Evolutionary conservation across 163 green algal species (phyloP).

Genomic region (Picocystis sp.): DNA sequence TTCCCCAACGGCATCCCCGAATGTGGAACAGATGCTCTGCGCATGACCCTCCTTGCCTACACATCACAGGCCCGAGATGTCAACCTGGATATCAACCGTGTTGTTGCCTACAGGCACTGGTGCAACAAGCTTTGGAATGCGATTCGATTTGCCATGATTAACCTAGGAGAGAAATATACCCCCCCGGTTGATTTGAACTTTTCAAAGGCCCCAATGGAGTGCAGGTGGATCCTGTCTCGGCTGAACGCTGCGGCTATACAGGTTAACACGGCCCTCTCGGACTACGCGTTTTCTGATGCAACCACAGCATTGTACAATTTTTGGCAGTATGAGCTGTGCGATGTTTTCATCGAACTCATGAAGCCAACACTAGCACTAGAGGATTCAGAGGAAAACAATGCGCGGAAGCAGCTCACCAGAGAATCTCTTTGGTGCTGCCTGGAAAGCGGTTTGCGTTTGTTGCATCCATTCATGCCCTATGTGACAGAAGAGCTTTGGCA

Average conservation of each 20-base stretch:
- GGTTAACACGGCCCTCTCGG: constrained; percentile 13
- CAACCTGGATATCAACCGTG: constrained; percentile 91
- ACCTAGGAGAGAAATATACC: constrained; percentile 54
- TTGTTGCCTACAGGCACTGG: constrained; percentile 90
- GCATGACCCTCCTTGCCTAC: constrained; percentile 82
- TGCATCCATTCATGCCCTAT: constrained; percentile 98
- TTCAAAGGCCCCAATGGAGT: constrained; percentile 30
- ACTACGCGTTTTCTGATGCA: constrained; percentile 66
- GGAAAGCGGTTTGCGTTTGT: constrained; percentile 51
- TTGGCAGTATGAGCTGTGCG: constrained; percentile 93
- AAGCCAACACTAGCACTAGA: constrained; percentile 67
- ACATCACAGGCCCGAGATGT: constrained; percentile 76
- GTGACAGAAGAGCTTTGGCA: constrained; percentile 99
- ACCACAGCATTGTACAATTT: constrained; percentile 65
- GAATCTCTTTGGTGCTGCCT: constrained; percentile 40
- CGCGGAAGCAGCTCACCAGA: constrained; percentile 16
- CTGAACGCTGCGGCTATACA: constrained; percentile 35
- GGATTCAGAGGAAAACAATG: constrained; percentile 1
- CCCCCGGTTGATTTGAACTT: constrained; percentile 16
- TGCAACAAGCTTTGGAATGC: constrained; percentile 99
- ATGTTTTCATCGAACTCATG: constrained; percentile 96
- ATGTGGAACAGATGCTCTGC: constrained; percentile 89
- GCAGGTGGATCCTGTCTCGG: constrained; percentile 63
- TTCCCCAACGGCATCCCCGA: constrained; percentile 95
- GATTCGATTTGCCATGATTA: constrained; percentile 85